Conservation (phyloP, 306 rosid genomes). For the Glycine soja region DNA sequence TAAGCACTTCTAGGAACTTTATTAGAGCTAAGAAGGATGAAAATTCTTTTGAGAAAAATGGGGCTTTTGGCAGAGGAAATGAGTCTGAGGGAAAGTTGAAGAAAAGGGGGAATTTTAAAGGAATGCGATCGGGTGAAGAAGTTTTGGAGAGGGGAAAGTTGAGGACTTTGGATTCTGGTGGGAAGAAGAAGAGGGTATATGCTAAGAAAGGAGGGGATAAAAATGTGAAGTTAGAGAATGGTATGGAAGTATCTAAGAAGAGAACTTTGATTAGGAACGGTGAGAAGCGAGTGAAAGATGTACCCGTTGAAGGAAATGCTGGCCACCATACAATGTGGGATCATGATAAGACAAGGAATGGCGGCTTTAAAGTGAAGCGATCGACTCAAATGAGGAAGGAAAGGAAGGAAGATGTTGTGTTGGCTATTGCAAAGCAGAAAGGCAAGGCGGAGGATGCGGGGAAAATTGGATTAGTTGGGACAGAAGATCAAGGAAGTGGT, state of each 20-base stretch:
- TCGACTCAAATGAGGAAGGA: constrained; percentile 45
- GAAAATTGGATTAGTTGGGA: constrained; percentile 33
- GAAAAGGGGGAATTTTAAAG: constrained; percentile 36
- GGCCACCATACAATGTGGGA: constrained; percentile 51
- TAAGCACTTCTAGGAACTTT: constrained; percentile 32
- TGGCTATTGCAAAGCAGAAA: constrained; percentile 40
- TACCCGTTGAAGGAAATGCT: constrained; percentile 17
- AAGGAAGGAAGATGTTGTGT: constrained; percentile 35
- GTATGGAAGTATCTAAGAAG: constrained; percentile 27
- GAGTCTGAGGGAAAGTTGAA: constrained; percentile 43
- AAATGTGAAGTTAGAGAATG: constrained; percentile 30
- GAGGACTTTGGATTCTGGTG: constrained; percentile 46
- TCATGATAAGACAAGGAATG: constrained; percentile 44
- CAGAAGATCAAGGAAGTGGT: constrained; percentile 41
- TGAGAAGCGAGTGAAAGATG: constrained; percentile 33
- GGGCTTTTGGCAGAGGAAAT: constrained; percentile 9
- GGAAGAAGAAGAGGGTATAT: constrained; percentile 52
- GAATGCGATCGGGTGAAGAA: constrained; percentile 14
- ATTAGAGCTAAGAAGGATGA: constrained; percentile 19
- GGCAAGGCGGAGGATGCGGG: constrained; percentile 33
- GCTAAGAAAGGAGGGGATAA: constrained; percentile 41
- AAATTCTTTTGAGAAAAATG: constrained; percentile 8
- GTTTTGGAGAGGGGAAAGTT: constrained; percentile 40
- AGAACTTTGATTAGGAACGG: background rate
- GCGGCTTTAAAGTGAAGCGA: constrained; percentile 46